These are phyloP conservation scores for Ciborinia camelliae DNA, from an alignment of 2,329 filamentous ascomycete genomes.

Conservation along the genomic window DNA sequence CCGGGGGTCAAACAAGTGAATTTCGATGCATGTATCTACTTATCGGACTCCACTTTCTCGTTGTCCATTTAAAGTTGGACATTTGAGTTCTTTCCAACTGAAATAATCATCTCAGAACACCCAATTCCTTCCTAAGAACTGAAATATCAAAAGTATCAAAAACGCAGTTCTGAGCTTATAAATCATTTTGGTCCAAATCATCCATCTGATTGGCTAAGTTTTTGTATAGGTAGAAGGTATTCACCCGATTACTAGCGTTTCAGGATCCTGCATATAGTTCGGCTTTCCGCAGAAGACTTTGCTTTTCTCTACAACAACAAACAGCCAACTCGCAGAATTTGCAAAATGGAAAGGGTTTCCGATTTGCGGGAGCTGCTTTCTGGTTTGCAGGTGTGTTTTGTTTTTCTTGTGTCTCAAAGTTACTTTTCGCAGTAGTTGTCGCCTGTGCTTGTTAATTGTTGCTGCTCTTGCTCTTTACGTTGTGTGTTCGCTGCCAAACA, in stretches of 20 bases:
- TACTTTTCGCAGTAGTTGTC: background rate
- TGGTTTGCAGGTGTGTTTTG: background rate
- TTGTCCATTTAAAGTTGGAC: background rate
- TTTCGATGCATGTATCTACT: too few species aligned
- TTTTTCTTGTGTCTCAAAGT: background rate
- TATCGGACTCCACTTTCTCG: too few species aligned
- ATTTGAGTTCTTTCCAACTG: background rate
- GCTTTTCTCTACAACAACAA: background rate
- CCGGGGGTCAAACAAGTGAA: too few species aligned
- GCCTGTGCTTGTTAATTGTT: background rate
- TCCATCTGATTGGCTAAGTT: background rate
- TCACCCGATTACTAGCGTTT: conserved; percentile 2
- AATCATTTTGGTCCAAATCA: background rate
- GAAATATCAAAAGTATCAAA: background rate
- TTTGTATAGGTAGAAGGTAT: too few species aligned
- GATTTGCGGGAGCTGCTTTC: background rate
- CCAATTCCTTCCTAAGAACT: background rate
- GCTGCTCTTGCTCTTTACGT: background rate
- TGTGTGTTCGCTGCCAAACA: background rate
- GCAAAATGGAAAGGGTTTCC: background rate
- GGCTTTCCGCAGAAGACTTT: background rate
- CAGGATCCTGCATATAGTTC: background rate
- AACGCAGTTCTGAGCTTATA: background rate
- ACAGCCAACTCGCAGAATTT: background rate
- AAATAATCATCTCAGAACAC: background rate